phyloP scores from a whole-genome alignment of 805 yeast genomes.

The Spathaspora girioi region DNA sequence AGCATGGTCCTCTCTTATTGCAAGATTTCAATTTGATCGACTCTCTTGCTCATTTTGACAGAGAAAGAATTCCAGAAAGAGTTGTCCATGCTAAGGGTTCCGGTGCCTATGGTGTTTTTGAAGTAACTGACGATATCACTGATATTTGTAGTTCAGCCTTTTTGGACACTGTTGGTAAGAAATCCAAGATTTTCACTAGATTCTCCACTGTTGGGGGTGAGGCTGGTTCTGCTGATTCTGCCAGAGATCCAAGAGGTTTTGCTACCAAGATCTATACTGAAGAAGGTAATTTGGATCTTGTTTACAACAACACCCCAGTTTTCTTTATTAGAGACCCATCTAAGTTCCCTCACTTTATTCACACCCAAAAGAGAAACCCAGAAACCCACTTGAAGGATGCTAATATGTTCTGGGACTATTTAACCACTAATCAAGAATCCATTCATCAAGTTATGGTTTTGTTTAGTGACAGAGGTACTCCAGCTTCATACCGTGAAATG shows the following conservation, averaged over 20 bases:
- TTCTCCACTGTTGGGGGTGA: constrained; percentile 90
- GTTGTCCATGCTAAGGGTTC: constrained; percentile 94
- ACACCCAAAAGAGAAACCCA: constrained; percentile 85
- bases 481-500: constrained; percentile 71
- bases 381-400: constrained; percentile 77
- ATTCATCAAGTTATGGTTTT: constrained; percentile 70
- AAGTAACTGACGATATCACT: constrained; percentile 80
- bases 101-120: constrained; percentile 86
- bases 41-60: constrained; percentile 79
- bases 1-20: constrained; percentile 73
- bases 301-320: constrained; percentile 81
- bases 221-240: constrained; percentile 75
- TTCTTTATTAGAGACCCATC: constrained; percentile 82
- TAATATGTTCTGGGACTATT: constrained; percentile 82
- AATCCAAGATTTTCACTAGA: constrained; percentile 68
- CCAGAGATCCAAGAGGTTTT: constrained; percentile 86
- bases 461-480: constrained; percentile 82
- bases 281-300: constrained; percentile 82
- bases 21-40: constrained; percentile 83
- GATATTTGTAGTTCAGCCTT: constrained; percentile 70
- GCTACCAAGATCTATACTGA: constrained; percentile 78
- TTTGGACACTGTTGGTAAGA: constrained; percentile 72
- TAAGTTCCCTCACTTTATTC: constrained; percentile 85
- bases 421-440: constrained; percentile 69
- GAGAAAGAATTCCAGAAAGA: constrained; percentile 89